Percentiles rank a stretch among this genome's conserved stretches.
These are phyloP conservation scores for Cercospora nicotianae DNA, from an alignment of 2,329 filamentous ascomycete species.

Conservation along the genomic window DNA sequence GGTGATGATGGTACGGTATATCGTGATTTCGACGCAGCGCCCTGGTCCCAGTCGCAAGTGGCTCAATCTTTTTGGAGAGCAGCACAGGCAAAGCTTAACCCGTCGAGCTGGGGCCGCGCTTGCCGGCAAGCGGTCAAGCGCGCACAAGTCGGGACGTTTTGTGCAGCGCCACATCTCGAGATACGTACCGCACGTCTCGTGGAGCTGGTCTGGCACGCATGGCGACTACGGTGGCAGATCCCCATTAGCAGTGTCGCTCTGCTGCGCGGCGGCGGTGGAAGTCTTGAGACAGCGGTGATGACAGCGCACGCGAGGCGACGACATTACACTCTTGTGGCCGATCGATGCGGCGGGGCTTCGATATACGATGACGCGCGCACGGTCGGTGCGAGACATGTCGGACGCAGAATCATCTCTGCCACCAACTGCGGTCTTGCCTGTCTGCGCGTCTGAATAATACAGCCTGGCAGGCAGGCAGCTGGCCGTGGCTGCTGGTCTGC, in stretches of 20 bases:
- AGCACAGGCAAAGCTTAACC: constrained; percentile 8
- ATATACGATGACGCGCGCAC: not conserved
- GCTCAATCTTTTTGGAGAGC: not conserved
- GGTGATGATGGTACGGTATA: constrained; percentile 6
- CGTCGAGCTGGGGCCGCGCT: constrained; percentile 17
- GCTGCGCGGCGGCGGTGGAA: not conserved
- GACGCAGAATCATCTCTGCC: constrained; percentile 10
- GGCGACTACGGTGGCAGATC: constrained; percentile 8
- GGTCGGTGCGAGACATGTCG: constrained; percentile 18
- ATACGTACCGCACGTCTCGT: constrained; percentile 12
- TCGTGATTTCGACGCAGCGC: constrained; percentile 3
- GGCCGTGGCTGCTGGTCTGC: not conserved
- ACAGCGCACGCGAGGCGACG: not conserved
- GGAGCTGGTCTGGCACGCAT: constrained; percentile 9
- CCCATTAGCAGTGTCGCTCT: not conserved
- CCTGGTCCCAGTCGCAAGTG: not conserved
- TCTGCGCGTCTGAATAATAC: not conserved
- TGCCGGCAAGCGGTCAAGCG: constrained; percentile 18
- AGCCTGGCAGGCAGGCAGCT: not conserved
- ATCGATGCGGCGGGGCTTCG: not conserved
- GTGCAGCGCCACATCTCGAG: constrained; percentile 17
- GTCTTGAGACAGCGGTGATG: not conserved
- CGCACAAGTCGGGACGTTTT: not conserved
- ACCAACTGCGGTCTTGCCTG: not conserved
- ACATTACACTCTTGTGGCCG: not conserved